These are phyloP conservation scores for Euphorbia corollata DNA, from an alignment of 441 rosid species.

Conservation along the genomic window DNA sequence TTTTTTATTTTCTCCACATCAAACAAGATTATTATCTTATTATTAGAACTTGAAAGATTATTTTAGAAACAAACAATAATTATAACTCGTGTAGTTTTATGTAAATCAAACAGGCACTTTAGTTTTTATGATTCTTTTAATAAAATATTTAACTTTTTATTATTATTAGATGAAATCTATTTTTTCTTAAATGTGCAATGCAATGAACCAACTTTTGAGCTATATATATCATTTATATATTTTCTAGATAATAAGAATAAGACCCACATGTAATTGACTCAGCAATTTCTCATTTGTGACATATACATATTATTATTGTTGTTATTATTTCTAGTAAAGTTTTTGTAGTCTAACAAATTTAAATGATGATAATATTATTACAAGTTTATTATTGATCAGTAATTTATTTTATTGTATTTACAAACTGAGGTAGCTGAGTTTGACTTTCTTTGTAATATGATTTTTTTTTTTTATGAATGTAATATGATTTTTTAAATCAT, in stretches of 20 bases:
- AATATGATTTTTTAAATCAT: no score
- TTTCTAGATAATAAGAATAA: not conserved
- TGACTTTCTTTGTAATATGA: no score
- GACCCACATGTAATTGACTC: not conserved
- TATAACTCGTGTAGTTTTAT: no score
- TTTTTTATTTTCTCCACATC: no score
- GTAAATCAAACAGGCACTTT: not conserved
- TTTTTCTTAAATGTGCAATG: no score
- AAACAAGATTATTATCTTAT: no score
- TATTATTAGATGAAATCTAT: not conserved
- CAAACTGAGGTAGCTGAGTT: not conserved
- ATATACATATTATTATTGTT: not conserved
- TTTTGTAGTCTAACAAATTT: not conserved
- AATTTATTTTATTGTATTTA: no score
- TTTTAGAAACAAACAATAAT: no score
- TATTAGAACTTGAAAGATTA: no score
- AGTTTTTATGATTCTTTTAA: not conserved
- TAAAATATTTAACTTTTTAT: no score
- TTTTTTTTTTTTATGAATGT: no score
- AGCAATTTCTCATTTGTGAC: not conserved
- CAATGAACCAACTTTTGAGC: not conserved
- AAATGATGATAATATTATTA: not conserved
- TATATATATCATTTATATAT: not conserved
- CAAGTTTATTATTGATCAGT: not conserved
- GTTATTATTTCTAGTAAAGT: not conserved